phyloP scores from a whole-genome alignment of 192 early-diverging fungal genomes.

The Gonapodya prolifera region DNA sequence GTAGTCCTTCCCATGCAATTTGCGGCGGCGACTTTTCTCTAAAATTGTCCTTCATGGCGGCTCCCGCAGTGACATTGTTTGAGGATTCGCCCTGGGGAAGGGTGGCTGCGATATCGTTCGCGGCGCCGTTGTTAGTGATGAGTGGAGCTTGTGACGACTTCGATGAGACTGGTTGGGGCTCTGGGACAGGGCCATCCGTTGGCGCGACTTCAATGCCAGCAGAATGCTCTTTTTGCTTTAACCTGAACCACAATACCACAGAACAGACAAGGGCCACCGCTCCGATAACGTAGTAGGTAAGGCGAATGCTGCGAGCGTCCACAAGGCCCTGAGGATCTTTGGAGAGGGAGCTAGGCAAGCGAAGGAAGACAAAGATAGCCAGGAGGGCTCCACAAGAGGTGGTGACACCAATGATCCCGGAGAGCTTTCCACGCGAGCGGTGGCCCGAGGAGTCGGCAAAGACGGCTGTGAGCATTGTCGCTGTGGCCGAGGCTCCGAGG shows the following conservation, averaged over 20 bases:
- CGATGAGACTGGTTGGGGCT: not conserved
- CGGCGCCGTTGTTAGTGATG: slow-evolving; percentile 10
- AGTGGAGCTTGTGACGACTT: not conserved
- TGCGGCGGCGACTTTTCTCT: not conserved
- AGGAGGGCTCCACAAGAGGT: slow-evolving; percentile 48
- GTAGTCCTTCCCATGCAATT: slow-evolving; percentile 36
- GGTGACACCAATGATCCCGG: slow-evolving; percentile 45
- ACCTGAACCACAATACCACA: slow-evolving; percentile 16
- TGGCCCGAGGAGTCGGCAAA: slow-evolving; percentile 43
- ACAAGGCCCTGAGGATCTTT: slow-evolving; percentile 9
- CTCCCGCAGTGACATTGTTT: too few species aligned
- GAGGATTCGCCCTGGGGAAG: not conserved
- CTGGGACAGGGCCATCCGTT: not conserved
- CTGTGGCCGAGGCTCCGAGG: slow-evolving; percentile 40
- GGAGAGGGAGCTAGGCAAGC: slow-evolving; percentile 24
- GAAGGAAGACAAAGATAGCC: slow-evolving; percentile 32
- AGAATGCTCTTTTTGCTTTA: slow-evolving; percentile 2
- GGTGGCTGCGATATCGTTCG: not conserved
- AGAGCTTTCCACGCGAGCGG: slow-evolving; percentile 15
- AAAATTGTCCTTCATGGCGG: not conserved
- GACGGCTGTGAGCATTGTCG: slow-evolving; percentile 56
- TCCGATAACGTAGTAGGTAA: slow-evolving; percentile 23
- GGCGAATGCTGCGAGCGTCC: slow-evolving; percentile 11
- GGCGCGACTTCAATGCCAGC: too few species aligned
- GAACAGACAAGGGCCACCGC: slow-evolving; percentile 15